Conservation (phyloP, 1,284 basidiomycete species). For the Cerioporus squamosus region DNA sequence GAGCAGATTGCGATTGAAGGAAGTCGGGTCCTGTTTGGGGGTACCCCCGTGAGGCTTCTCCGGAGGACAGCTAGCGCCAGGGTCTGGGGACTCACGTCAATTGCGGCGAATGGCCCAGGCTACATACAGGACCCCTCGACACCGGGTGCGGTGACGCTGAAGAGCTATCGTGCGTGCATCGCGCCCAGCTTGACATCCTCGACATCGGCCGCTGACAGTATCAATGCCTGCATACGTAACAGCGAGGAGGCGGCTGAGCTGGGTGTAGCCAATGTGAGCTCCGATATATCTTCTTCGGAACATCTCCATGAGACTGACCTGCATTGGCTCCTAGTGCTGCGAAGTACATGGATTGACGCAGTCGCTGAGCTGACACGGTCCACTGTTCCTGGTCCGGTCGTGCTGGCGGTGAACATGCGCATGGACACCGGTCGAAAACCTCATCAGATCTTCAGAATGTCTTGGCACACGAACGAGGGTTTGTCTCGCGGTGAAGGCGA, state of each 20-base stretch:
- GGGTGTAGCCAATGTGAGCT: not conserved
- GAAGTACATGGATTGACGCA: no score
- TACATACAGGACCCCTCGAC: not conserved
- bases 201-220: constrained; percentile 4
- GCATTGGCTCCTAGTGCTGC: no score
- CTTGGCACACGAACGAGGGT: constrained; percentile 7
- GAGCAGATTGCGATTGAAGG: constrained; percentile 9
- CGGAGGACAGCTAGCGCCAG: constrained; percentile 14
- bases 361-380: no score
- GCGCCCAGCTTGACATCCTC: not conserved
- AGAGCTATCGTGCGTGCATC: not conserved
- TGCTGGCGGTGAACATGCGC: not conserved
- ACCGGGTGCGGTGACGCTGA: no score
- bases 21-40: constrained; percentile 10
- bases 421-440: constrained; percentile 7
- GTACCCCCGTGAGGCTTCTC: constrained; percentile 9
- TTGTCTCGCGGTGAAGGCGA: not conserved
- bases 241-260: not conserved
- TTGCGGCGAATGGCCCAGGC: not conserved
- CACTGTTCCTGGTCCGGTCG: no score
- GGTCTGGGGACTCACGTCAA: constrained; percentile 14
- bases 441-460: constrained; percentile 3
- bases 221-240: constrained; percentile 9
- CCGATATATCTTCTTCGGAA: not conserved
- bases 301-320: no score